Evolutionary conservation across 83 land plant genomes (phyloP), one percentile per base, ranked within the genome.

Genomic region (Larix sibirica): DNA sequence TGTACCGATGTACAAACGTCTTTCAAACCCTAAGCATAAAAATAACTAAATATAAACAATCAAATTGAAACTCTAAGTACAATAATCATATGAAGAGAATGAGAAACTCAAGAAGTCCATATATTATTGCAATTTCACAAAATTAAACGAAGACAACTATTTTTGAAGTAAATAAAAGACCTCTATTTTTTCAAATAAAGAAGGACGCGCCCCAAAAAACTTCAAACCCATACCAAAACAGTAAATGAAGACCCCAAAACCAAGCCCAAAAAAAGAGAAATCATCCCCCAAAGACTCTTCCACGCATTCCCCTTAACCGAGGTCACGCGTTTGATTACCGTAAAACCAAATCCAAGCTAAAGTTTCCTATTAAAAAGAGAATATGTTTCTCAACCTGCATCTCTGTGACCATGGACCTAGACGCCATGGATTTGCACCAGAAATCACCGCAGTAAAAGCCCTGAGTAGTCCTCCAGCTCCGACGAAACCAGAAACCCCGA

Each of bases 361-460:
- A 76, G 1, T n/a, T 21, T 21, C 59, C 13, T 17, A 60, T 5
- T 20, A 74, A 63, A 63, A 20, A 20, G 79, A 83, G 81, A 81
- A 79, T 83, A 80, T 83, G 70, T 81, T 81, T 84, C 40, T 84
- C 83, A 23, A 58, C 59, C 0, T 9, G 2, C 33, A 36, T 44
- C 75, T 70, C 50, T 3, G 44, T 9, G 36, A 44, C 75, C 75
- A 44, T 44, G 6, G 44, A 44, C 33, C 77, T 40, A 6, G 81
- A 28, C 54, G 74, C 87, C 87, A 86, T 86, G 62, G 83, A 74
- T 62, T 79, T 83, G 74, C 84, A 82, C 87, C 84, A 86, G 31
- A 82, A 77, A 70, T 82, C 87, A 23, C 87, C 84, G 54, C 84
- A 86, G 70, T 79, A 86, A 74, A 86, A 82, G 4, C 84, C 87